Evolutionary conservation across 352 stramenopile species (phyloP).

Genomic region (Globisporangium echinulatum): DNA sequence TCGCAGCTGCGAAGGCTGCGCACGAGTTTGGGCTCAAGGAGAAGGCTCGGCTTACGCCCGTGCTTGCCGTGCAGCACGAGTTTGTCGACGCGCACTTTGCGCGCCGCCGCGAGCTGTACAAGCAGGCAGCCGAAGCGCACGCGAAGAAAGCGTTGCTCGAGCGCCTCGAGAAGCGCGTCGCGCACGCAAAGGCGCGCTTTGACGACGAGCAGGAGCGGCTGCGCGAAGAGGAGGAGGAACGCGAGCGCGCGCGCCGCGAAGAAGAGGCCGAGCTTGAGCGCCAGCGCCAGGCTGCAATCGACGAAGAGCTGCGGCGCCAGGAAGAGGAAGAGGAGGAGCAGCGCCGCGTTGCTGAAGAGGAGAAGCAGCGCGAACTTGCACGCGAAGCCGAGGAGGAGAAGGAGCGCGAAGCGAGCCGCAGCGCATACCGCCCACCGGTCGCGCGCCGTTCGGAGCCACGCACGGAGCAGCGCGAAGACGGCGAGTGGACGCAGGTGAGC

Average conservation of each 20-base stretch:
- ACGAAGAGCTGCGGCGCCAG: slow-evolving; percentile 58
- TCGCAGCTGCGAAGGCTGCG: slow-evolving; percentile 75
- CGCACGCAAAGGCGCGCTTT: slow-evolving; percentile 54
- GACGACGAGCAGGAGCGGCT: slow-evolving; percentile 64
- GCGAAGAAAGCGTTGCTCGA: slow-evolving; percentile 84
- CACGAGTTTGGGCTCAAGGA: slow-evolving; percentile 89
- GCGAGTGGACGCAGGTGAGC: slow-evolving; percentile 65
- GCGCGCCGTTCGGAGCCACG: slow-evolving; percentile 4
- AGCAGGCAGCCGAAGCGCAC: slow-evolving; percentile 74
- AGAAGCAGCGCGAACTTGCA: slow-evolving; percentile 31
- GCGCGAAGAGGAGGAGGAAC: slow-evolving; percentile 57
- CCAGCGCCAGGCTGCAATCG: slow-evolving; percentile 49
- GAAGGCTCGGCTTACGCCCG: slow-evolving; percentile 61
- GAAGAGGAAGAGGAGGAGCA: slow-evolving; percentile 54
- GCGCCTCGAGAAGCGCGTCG: slow-evolving; percentile 52
- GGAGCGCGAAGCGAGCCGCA: slow-evolving; percentile 20
- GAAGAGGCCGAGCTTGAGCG: slow-evolving; percentile 56
- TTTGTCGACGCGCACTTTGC: slow-evolving; percentile 79
- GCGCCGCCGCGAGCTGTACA: slow-evolving; percentile 80
- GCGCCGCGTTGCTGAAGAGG: slow-evolving; percentile 33
- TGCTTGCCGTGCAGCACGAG: slow-evolving; percentile 62
- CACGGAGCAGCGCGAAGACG: slow-evolving; percentile 36
- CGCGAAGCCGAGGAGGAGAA: slow-evolving; percentile 29
- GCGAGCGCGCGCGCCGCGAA: slow-evolving; percentile 45
- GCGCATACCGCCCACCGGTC: slow-evolving; percentile 20